phyloP scores from a whole-genome alignment of 106 monocot genomes.

The Narthecium ossifragum region DNA sequence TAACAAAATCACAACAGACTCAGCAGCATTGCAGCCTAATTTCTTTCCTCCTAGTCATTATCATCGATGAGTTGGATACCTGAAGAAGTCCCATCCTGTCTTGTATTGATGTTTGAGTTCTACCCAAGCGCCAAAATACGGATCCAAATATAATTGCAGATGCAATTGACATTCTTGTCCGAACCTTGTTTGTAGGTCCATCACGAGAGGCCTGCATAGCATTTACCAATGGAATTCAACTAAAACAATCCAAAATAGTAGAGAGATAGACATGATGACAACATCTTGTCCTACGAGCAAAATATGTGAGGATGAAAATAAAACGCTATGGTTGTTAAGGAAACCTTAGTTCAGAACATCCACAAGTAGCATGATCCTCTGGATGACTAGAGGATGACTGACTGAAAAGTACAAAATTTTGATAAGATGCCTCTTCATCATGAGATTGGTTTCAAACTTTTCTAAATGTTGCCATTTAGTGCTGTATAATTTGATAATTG shows the following conservation, averaged over 20 bases:
- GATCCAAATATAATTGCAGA: slow-evolving; percentile 98
- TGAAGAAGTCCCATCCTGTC: slow-evolving; percentile 99
- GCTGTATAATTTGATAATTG: no score
- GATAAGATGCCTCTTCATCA: no score
- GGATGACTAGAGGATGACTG: no score
- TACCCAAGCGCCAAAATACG: slow-evolving; percentile 95
- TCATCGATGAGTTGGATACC: slow-evolving; percentile 17
- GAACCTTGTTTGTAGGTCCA: slow-evolving; percentile 91
- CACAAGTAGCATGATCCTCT: no score
- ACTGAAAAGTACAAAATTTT: no score
- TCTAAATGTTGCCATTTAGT: no score
- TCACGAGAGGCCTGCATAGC: slow-evolving; percentile 79
- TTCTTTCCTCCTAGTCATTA: background rate
- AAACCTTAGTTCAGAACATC: no score
- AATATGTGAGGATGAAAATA: no score
- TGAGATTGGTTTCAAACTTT: no score
- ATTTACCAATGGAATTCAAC: background rate
- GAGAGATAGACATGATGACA: background rate
- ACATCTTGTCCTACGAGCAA: background rate
- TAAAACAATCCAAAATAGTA: background rate
- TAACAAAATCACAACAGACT: background rate
- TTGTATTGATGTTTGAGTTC: slow-evolving; percentile 88
- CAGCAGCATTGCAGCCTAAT: background rate
- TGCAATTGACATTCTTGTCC: slow-evolving; percentile 93
- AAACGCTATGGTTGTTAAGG: no score